A percentile compares a stretch with the other conserved stretches of the same genome.
phyloP scores from a whole-genome alignment of 2,329 filamentous ascomycete species.

The Emericellopsis cladophorae region DNA sequence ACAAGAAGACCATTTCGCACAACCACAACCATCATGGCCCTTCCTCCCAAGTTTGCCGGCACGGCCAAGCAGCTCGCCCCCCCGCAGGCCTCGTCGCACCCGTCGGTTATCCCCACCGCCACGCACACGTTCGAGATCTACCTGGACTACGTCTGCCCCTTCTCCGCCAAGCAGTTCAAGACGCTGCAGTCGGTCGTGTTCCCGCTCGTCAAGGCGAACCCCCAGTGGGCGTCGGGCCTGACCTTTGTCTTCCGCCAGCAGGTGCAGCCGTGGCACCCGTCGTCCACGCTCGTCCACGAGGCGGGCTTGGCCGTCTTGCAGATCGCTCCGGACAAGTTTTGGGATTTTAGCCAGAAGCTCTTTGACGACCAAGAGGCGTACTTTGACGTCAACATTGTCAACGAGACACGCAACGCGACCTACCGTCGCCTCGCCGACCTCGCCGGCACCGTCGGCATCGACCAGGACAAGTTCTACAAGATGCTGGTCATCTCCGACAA shows the following conservation, averaged over 20 bases:
- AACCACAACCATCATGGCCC: slow-evolving; percentile 43
- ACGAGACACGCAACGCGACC: slow-evolving; percentile 73
- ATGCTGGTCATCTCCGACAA: slow-evolving; percentile 58
- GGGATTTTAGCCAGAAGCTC: slow-evolving; percentile 60
- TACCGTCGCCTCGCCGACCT: slow-evolving; percentile 69
- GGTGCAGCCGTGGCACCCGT: slow-evolving; percentile 91
- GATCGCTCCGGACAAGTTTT: slow-evolving; percentile 61
- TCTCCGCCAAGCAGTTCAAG: slow-evolving; percentile 57
- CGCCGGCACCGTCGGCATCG: slow-evolving; percentile 54
- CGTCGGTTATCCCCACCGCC: slow-evolving; percentile 24
- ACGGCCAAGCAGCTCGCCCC: slow-evolving; percentile 41
- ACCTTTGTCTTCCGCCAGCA: slow-evolving; percentile 81
- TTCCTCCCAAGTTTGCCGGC: slow-evolving; percentile 65
- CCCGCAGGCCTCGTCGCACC: slow-evolving; percentile 16
- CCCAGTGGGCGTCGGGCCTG: slow-evolving; percentile 41
- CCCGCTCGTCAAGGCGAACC: slow-evolving; percentile 50
- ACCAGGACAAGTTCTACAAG: slow-evolving; percentile 56
- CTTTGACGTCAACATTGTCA: slow-evolving; percentile 76
- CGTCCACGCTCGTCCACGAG: slow-evolving; percentile 70
- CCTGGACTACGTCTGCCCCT: slow-evolving; percentile 85
- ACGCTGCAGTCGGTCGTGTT: slow-evolving; percentile 57
- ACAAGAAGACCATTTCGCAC: not conserved
- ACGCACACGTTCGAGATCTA: slow-evolving; percentile 53
- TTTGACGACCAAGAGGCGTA: slow-evolving; percentile 57
- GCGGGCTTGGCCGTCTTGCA: slow-evolving; percentile 69